Evolutionary conservation across 2,329 filamentous ascomycete genomes (phyloP), one percentile per base, ranked within the genome.

Genomic region (Aspergillus ibericus): DNA sequence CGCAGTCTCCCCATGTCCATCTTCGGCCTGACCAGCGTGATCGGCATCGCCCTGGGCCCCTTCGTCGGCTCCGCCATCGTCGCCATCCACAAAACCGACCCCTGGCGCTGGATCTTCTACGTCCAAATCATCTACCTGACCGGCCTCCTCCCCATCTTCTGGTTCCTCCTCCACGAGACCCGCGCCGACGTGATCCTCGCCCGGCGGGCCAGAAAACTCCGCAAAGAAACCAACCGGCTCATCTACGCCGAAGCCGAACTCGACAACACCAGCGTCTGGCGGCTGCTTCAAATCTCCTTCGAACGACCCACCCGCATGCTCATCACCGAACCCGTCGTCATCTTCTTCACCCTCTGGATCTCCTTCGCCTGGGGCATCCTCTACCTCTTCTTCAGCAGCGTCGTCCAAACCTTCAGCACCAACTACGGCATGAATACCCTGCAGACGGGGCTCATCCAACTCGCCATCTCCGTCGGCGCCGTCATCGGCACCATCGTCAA

Each of bases 61-160:
- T 77, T 81, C 6, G 71, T 80, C 13, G 78, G 78, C 2, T 72
- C 72, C 34, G 69, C 74, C 0, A 75, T 78, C 25, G 66, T 77
- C 16, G 62, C 71, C 5, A 75, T 75, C 25, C 68, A 68, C 8
- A 72, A 72, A 46, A 55, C 34, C 1, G 62, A 65, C 7, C 71
- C 72, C 1, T 80, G 78, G 78, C 66, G 77, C 63, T 80, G 78
- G 78, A 78, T 80, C 36, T 81, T 78, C 60, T 72, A 77, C 27
- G 69, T 77, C 25, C 77, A 80, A 18, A 78, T 80, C 32, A 76
- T 79, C 48, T 75, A 78, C 59, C 77, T 78, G 34, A 73, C 73
- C 3, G 77, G 66, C 0, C 61, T 78, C 5, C 72, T 79, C 1
- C 77, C 78, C 0, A 48, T 79, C 1, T 70, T 81, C 42, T 76